A percentile compares a stretch with the other conserved stretches of the same genome.
Conservation (phyloP, 495 filamentous ascomycete genomes). For the Choiromyces venosus region DNA sequence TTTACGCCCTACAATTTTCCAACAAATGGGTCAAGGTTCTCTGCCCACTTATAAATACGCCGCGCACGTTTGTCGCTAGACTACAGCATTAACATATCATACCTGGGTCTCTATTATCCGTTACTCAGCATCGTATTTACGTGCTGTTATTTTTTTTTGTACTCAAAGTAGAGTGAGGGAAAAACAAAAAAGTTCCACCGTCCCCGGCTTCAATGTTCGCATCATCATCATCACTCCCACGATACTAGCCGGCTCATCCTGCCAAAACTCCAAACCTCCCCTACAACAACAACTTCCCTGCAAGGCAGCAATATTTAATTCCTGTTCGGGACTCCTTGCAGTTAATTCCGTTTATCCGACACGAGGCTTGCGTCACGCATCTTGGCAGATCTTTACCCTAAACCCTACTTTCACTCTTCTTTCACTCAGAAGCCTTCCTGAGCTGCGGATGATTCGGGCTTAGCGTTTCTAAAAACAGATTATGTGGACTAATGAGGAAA, state of each 20-base stretch:
- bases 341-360: constrained; percentile 26
- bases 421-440: not conserved
- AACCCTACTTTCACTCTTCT: constrained; percentile 9
- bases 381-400: constrained; percentile 21
- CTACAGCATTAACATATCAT: not conserved
- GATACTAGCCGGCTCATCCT: constrained; percentile 5
- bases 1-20: not conserved
- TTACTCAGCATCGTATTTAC: too few species aligned
- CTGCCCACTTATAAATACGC: not conserved
- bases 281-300: constrained; percentile 1
- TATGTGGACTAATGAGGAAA: not conserved
- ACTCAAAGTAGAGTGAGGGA: not conserved
- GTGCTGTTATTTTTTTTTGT: too few species aligned
- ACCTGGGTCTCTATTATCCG: not conserved
- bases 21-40: not conserved
- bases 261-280: constrained; percentile 1
- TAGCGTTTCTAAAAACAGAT: constrained; percentile 28
- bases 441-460: constrained; percentile 3
- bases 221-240: constrained; percentile 11
- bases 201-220: not conserved
- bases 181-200: not conserved
- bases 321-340: constrained; percentile 18
- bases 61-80: not conserved
- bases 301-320: constrained; percentile 10
- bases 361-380: constrained; percentile 31